A percentile compares a stretch with the other conserved stretches of the same genome.
These are phyloP conservation scores for Pichia phayaonensis DNA, from an alignment of 805 yeast species.

Conservation along the genomic window DNA sequence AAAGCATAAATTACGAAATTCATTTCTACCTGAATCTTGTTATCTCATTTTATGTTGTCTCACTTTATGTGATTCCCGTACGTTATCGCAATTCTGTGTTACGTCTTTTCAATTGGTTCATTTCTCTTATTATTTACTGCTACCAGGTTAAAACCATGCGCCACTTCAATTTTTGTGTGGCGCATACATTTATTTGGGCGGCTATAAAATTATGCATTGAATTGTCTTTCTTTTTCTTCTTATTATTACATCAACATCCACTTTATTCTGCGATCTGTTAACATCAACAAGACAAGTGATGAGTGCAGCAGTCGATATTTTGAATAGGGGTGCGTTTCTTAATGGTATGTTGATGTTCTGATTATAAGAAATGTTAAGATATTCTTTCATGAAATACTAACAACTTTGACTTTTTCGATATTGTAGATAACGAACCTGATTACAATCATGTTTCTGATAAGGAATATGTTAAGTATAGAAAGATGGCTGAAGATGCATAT, in stretches of 20 bases:
- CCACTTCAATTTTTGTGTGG: too few species aligned
- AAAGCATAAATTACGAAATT: too few species aligned
- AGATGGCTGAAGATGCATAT: slow-evolving; percentile 61
- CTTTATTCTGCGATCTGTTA: background rate
- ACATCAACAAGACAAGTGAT: slow-evolving; percentile 2
- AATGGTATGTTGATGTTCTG: slow-evolving; percentile 14
- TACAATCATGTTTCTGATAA: slow-evolving; percentile 68
- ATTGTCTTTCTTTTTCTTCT: background rate
- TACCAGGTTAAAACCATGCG: too few species aligned
- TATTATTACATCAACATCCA: background rate
- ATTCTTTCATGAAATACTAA: background rate
- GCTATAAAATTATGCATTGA: too few species aligned
- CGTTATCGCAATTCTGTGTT: too few species aligned
- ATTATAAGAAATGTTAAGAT: background rate
- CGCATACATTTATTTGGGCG: too few species aligned
- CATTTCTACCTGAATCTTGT: too few species aligned
- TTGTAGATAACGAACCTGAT: slow-evolving; percentile 31
- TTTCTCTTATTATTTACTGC: too few species aligned
- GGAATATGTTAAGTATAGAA: slow-evolving; percentile 56
- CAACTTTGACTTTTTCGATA: background rate
- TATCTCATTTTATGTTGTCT: too few species aligned
- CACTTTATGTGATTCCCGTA: too few species aligned
- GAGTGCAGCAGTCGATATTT: slow-evolving; percentile 20
- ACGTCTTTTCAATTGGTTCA: too few species aligned
- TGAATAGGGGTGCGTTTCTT: slow-evolving; percentile 21